These are phyloP conservation scores for Xylaria sp. DNA, from an alignment of 2,329 filamentous ascomycete genomes.

Conservation along the genomic window DNA sequence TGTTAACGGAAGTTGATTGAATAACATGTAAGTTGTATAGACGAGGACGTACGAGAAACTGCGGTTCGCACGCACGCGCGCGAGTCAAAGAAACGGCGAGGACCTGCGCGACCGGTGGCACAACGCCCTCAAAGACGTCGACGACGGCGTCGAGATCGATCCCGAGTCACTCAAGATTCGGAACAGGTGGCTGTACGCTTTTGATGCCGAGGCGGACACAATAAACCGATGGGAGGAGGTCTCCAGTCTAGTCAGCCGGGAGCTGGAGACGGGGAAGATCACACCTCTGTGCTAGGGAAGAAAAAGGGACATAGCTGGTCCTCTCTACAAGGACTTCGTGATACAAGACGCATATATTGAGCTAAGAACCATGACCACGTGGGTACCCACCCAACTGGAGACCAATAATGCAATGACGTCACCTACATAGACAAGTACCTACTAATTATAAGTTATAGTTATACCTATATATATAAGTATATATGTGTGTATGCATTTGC, in stretches of 20 bases:
- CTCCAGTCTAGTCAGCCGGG: slow-evolving; percentile 51
- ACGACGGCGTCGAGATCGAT: slow-evolving; percentile 57
- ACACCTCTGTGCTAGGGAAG: slow-evolving; percentile 51
- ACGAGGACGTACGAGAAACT: slow-evolving; percentile 58
- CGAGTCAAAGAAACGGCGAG: slow-evolving; percentile 58
- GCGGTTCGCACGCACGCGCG: slow-evolving; percentile 54
- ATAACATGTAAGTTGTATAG: slow-evolving; percentile 36
- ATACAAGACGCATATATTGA: neutral
- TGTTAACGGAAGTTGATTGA: neutral
- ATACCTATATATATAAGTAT: too few relatives aligned
- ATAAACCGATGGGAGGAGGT: slow-evolving; percentile 55
- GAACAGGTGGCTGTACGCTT: slow-evolving; percentile 60
- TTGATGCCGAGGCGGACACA: slow-evolving; percentile 59
- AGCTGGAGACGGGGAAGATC: slow-evolving; percentile 53
- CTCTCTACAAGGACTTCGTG: neutral
- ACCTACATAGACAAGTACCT: neutral
- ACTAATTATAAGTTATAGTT: neutral
- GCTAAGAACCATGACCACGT: slow-evolving; percentile 1
- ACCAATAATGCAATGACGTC: slow-evolving; percentile 25
- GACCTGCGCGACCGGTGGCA: slow-evolving; percentile 59
- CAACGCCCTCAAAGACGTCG: slow-evolving; percentile 55
- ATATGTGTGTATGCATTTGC: too few relatives aligned
- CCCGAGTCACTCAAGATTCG: slow-evolving; percentile 60
- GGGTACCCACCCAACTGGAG: slow-evolving; percentile 8
- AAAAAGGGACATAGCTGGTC: neutral